A percentile compares a stretch with the other conserved stretches of the same genome.
Conservation (phyloP, 768 basidiomycete species). For the Amanita phalloides region DNA sequence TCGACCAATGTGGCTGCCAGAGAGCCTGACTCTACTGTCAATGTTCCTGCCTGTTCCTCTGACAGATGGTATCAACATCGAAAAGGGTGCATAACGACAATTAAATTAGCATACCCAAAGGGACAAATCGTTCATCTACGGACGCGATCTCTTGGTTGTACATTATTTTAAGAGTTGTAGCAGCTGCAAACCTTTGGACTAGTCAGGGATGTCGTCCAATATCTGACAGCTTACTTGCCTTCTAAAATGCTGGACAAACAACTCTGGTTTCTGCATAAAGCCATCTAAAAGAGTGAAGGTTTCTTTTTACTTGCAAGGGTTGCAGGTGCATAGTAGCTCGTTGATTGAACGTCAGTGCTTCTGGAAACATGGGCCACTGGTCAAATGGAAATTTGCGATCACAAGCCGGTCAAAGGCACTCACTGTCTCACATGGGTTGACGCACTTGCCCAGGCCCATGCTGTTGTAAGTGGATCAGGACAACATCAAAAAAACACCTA, state of each 20-base stretch:
- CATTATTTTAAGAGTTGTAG: conserved; percentile 36
- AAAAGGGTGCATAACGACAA: neutral
- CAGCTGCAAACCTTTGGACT: conserved; percentile 29
- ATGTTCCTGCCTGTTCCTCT: conserved; percentile 33
- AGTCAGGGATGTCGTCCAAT: neutral
- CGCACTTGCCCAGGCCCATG: conserved; percentile 38
- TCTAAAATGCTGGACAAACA: conserved; percentile 31
- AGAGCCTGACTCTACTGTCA: conserved; percentile 34
- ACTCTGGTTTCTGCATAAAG: conserved; percentile 25
- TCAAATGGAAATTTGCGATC: neutral
- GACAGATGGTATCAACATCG: conserved; percentile 3
- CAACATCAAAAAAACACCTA: neutral
- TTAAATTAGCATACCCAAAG: conserved; percentile 22
- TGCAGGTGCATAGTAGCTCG: conserved; percentile 25
- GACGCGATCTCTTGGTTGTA: conserved; percentile 36
- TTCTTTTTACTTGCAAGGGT: conserved; percentile 33
- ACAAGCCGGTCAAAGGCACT: conserved; percentile 9
- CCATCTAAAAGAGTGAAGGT: conserved; percentile 28
- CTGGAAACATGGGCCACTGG: conserved; percentile 38
- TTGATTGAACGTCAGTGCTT: conserved; percentile 40
- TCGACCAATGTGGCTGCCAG: conserved; percentile 38
- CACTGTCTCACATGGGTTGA: conserved; percentile 39
- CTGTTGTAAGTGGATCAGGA: conserved; percentile 15
- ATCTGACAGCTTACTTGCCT: conserved; percentile 15
- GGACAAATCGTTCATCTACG: conserved; percentile 31